Base-by-base conservation (phyloP, 208 protist species). In the Acanthamoeba sp. region DNA sequence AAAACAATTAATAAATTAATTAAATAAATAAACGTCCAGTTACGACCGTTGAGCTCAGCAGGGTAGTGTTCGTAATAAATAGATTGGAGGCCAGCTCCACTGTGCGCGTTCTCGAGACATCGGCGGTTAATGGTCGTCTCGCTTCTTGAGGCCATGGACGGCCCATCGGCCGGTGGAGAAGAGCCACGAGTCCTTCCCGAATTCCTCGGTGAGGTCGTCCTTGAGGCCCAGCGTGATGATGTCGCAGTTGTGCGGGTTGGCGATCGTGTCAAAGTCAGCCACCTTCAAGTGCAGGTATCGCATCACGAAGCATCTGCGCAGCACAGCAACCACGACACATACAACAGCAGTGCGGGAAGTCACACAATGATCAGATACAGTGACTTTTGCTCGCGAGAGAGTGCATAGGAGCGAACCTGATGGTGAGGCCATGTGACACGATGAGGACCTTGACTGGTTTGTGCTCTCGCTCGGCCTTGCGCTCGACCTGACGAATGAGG, bases 131-230 rank as follows among this genome's bases (percentile, higher is more conserved):
- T 62, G 20, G 55, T 62, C 55, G 27, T 69, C 62, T 69, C 62
- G 62, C 62, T 69, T 69, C 69, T 78, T 78, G 69, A 87, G 78
- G 45, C 78, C 78, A 45, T 87, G 78, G 16, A 87, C 78, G 27
- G 78, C 78, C 78, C 78, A 87, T 20, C 78, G 78, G 38, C 78
- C 78, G 29, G 78, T 87, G 27, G 78, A 87, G 78, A 87, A 87
- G 78, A 87, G 78, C 78, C 78, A 87, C 38, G 78, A 59, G 48
- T 87, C 78, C 45, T 87, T 87, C 2, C 78, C 78, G 27, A 87
- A 87, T 45, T 87, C 78, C 4, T 24, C 2, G 42, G 78, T 87
- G 24, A 87, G 78, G 32, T 87, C 45, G 22, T 87, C 78, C 45
- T 87, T 87, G 38, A 87, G 78, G 40, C 45, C 78, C 78, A 87